Base-by-base conservation (phyloP, 768 basidiomycete genomes). In the Gelatoporia subvermispora region DNA sequence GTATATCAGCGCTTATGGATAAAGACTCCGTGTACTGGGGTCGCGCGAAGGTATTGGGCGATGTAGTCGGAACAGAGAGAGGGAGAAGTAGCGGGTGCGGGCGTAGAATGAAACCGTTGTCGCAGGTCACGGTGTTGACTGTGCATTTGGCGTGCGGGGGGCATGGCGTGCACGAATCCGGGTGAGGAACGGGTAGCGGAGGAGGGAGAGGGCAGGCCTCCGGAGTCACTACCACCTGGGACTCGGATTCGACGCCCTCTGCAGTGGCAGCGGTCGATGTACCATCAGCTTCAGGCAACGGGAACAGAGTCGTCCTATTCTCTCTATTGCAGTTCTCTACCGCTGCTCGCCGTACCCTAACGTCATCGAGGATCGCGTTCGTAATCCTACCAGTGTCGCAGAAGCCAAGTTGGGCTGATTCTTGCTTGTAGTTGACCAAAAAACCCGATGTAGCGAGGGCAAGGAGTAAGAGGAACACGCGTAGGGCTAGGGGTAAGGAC, bases 351-450 rank as follows among this genome's bases (percentile, higher is more conserved):
- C 67, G 67, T 4, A 66, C 68, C 38, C 75, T 72, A 17, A 82
- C 56, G 13, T 64, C 67, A 49, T 79, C 77, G 43, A 90, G 65
- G 2, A 70, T 68, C 20, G 56, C 63, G 62, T 85, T 93, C 23
- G 81, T 84, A 54, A 72, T 68, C 48, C 64, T 77, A 17, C 78
- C 84, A 31, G 76, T 65, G 53, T 88, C 81, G 60, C 90, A 93
- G 65, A 80, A 93, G 4, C 91, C 90, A 55, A 93, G 81, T 10
- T 72, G 63, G 2, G 82, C 70, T 4, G 89, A 89, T 55, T 85
- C 80, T 11, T 55, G 50, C 67, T 89, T 90, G 71, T 81, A 87
- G 16, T 72, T 71, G 57, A 72, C 55, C 17, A 72, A 66, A 17
- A 50, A 15, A 28, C 48, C 54, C 16, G 56, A 23, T 18, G 50